Base-by-base conservation (phyloP, 345 rosid species). In the sweet orange (Citrus sinensis) region DNA sequence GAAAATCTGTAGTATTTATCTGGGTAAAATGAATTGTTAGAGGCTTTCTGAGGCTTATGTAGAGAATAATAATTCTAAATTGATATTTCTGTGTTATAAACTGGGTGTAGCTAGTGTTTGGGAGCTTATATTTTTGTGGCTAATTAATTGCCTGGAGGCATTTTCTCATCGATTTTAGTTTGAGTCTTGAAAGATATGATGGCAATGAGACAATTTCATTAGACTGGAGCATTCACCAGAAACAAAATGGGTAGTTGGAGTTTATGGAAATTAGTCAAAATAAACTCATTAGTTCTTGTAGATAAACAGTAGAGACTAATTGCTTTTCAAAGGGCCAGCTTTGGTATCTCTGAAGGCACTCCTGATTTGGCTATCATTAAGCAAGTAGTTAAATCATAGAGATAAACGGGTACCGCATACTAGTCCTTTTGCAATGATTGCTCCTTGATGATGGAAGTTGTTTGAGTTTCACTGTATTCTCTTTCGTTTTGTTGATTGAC, bases 401-500 rank as follows among this genome's bases (percentile, higher is more conserved):
- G 24, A 61, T 14, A 29, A 25, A 5, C 2, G 25, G 55, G 9
- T 59, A 46, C 29, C 6, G 10, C n/a, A 9, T 62, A 10, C 27
- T 10, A 55, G 22, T 55, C 30, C 39, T 24, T 74, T 35, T 58
- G 29, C 42, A 25, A 74, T 14, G 32, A 27, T 42, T 29, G 20
- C 30, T 37, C 30, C 30, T 24, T 65, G 42, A 5, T 64, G 29
- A 19, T 4, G 42, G 20, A 29, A 29, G 29, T 29, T 67, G 5
- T 66, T 17, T 17, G 4, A 64, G 30, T 61, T 74, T 74, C 56
- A 1, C 4, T 55, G 56, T 70, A 19, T 58, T 66, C 25, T 40
- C 27, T 58, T 25, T 1, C 6, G 25, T 59, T 46, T 64, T 20
- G 61, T 27, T 64, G 66, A 74, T 75, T 55, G 55, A 76, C 88